A percentile compares a stretch with the other conserved stretches of the same genome.
These are phyloP conservation scores for Ogataea nonfermentans DNA, from an alignment of 805 yeast genomes.

Conservation along the genomic window DNA sequence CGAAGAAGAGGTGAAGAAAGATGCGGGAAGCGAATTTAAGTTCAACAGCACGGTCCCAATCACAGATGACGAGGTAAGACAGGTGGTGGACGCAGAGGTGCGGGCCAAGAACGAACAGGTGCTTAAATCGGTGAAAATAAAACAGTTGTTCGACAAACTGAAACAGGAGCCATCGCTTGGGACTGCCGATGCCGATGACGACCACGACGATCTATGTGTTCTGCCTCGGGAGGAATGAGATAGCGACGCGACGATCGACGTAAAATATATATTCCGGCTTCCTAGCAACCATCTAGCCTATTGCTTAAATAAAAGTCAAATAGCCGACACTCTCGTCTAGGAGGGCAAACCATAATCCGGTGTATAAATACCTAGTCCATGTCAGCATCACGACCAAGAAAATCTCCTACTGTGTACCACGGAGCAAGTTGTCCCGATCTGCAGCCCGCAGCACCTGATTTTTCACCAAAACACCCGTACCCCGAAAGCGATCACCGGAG, in stretches of 20 bases:
- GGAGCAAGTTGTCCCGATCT: slow-evolving; percentile 11
- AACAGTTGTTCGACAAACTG: slow-evolving; percentile 36
- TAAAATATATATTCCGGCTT: not conserved
- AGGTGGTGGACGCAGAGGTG: slow-evolving; percentile 43
- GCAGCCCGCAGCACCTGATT: slow-evolving; percentile 5
- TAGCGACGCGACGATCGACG: slow-evolving; percentile 8
- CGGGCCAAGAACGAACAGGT: slow-evolving; percentile 40
- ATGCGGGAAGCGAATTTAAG: slow-evolving; percentile 26
- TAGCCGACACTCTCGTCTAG: slow-evolving; percentile 3
- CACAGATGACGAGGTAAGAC: slow-evolving; percentile 26
- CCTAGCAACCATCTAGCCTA: slow-evolving; percentile 5
- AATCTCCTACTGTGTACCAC: slow-evolving; percentile 1
- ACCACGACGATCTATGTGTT: slow-evolving; percentile 20
- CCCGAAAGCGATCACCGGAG: slow-evolving; percentile 12
- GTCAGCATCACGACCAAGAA: not conserved
- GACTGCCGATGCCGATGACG: slow-evolving; percentile 24
- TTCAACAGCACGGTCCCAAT: slow-evolving; percentile 25
- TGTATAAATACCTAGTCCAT: slow-evolving; percentile 3
- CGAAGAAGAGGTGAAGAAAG: slow-evolving; percentile 24
- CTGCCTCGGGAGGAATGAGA: slow-evolving; percentile 1
- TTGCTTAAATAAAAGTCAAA: not conserved
- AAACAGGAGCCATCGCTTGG: slow-evolving; percentile 8
- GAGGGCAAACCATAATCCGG: not conserved
- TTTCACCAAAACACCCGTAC: slow-evolving; percentile 6
- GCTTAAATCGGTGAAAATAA: slow-evolving; percentile 42